Base-by-base conservation (phyloP, 2,329 filamentous ascomycete genomes). In the Tolypocladium endophyticum region DNA sequence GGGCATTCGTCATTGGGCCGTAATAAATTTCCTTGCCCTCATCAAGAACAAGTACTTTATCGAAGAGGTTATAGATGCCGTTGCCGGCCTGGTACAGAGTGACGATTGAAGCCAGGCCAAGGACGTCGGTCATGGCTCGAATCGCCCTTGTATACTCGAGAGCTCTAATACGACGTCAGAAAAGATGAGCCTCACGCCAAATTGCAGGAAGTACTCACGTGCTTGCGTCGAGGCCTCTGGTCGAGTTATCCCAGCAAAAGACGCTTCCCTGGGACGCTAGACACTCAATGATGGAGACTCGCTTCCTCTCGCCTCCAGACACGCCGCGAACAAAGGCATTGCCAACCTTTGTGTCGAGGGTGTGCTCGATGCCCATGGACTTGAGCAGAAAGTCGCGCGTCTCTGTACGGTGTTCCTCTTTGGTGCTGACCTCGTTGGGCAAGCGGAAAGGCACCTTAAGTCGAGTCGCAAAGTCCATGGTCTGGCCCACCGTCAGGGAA, bases 81-180 rank as follows among this genome's bases (percentile, higher is more conserved):
- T 89, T 87, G 7, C 85, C 84, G 3, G 87, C 87, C 67, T 89
- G 87, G 68, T 90, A 89, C 0, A 88, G 75, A 0, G 85, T 87
- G 16, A 87, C 83, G 55, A 87, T 82, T 0, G 83, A 81, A 0
- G 83, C 74, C 4, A 87, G 73, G 0, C 83, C 82, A 4, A 83
- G 73, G 1, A 85, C 78, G 62, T 88, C 84, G 0, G 86, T 87
- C 79, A 88, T 76, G 6, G 82, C 80, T 9, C 86, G 76, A n/a
- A 88, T 71, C 2, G 82, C 80, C 65, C 83, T 84, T 35, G 80
- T 76, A 67, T 80, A 87, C 58, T 86, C 79, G 1, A 87, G 73
- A 1, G 85, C 86, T 4, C 74, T 77, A 30, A 6, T 1, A 35
- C 2, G 18, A 12, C 3, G 56, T 55, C 18, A 62, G 36, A 25